Evolutionary conservation across 164 flowering plant genomes (phyloP), one percentile per base, ranked within the genome.

Genomic region (Nelumbo lutea): DNA sequence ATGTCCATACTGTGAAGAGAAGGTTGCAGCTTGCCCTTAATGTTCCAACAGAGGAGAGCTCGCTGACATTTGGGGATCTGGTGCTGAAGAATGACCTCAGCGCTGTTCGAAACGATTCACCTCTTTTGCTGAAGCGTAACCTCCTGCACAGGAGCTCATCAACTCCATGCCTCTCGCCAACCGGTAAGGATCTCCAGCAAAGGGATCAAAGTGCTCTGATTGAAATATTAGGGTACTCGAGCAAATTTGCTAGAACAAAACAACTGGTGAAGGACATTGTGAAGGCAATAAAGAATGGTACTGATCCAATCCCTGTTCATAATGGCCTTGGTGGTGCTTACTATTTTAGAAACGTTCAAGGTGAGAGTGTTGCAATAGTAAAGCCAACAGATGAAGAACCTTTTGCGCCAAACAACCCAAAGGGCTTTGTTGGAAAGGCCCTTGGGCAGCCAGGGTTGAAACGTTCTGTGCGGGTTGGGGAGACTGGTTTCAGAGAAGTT

Each of bases 341-440:
- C 70, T 85, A 83, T 75, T 85, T 87, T 45, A 74, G 81, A 66
- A 84, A 85, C 72, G 60, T 66, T 41, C 42, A 69, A 14, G 88
- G 89, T 44, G 91, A 85, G 64, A 84, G 72, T 68, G 74, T 80
- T 45, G 91, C 89, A 1, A 87, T 87, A 75, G 86, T 87, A 72
- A 84, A 85, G 70, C 88, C 89, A 14, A 87, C 88, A 0, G 89
- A 87, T 70, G 89, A 87, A 70, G 91, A 87, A 53, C 91, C 91
- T 27, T 87, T 80, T 75, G 91, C 89, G 3, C 91, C 91, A n/a
- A 87, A 87, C 74, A 87, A 87, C 64, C 91, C 91, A 1, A 87
- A 87, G 73, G 91, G 91, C 39, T 87, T 85, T 68, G 82, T 85
- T 5, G 89, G 91, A 1, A 85, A 81, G 73, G 82, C 84, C 66